Evolutionary conservation across 805 yeast genomes (phyloP), one percentile per base, ranked within the genome.

Genomic region (Candida endomychidarum): DNA sequence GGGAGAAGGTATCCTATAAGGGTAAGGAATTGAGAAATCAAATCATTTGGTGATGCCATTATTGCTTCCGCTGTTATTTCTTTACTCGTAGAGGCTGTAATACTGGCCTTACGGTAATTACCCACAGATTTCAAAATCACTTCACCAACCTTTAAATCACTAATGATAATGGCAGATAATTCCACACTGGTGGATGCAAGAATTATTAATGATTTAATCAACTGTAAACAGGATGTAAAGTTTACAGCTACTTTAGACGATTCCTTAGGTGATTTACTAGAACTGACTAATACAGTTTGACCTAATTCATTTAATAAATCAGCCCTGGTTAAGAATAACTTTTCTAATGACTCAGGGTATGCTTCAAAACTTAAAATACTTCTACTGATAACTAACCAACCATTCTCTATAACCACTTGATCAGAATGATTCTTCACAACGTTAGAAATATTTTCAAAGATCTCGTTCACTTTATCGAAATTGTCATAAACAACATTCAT

Each of bases 31-130:
- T 77, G 66, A 1, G 75, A 49, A 14, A 84, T 58, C 20, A 85
- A 55, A n/a, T 80, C 83, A 49, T 80, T 83, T 0, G 91, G 89
- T 2, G 81, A 76, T 39, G 81, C 77, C 79, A 86, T 82, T 27
- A 88, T 59, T 0, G 86, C 77, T 52, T 86, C 95, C 33, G 83
- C 76, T 4, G 87, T 66, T 1, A 78, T 11, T 33, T 32, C 16
- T 25, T 37, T 19, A 44, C 26, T 14, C 20, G 34, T 22, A 4
- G 28, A 23, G n/a, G n/a, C 17, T 12, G 7, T 24, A 26, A 9
- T 5, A 29, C 21, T 27, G 5, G 20, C 18, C 47, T 74, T 75
- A 8, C 76, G 69, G 49, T 72, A 80, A 29, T 70, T 74, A 17
- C 74, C 65, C 40, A 86, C 60, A 1, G 82, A 69, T n/a, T 67